phyloP scores from a whole-genome alignment of 371 early-diverging fungal genomes.

The Cokeromyces recurvatus region DNA sequence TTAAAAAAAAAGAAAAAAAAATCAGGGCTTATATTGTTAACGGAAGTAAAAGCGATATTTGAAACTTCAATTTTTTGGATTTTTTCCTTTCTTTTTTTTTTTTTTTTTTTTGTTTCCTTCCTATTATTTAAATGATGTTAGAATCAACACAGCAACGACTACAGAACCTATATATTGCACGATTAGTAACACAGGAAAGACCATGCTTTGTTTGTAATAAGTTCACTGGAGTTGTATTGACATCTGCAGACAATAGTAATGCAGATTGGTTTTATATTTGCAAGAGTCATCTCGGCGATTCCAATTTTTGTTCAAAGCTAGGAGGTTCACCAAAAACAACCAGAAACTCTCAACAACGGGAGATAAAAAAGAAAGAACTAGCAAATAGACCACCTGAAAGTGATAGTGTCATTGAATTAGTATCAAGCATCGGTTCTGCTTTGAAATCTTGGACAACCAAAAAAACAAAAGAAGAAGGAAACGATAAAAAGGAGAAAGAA shows the following conservation, averaged over 20 bases:
- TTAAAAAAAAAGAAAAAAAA: no score
- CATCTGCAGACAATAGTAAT: conserved; percentile 48
- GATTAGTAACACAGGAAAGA: conserved; percentile 47
- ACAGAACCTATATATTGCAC: conserved; percentile 52
- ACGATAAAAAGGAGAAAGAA: conserved; percentile 11
- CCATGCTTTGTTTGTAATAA: conserved; percentile 60
- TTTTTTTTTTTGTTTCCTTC: no score
- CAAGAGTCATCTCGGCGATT: conserved; percentile 37
- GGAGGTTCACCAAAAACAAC: conserved; percentile 15
- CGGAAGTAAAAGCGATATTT: no score
- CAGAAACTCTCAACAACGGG: conserved; percentile 5
- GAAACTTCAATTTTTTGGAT: no score
- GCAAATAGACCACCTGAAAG: conserved; percentile 27
- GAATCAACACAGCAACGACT: no score
- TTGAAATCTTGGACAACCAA: conserved; percentile 36
- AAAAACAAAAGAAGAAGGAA: conserved; percentile 1
- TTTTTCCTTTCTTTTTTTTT: no score
- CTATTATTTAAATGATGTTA: no score
- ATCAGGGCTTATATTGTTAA: no score
- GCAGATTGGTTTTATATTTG: conserved; percentile 58
- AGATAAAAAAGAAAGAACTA: conserved; percentile 3
- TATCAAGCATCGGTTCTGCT: conserved; percentile 38
- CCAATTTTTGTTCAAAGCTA: conserved; percentile 36
- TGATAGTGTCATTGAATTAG: conserved; percentile 39
- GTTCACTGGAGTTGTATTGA: conserved; percentile 50